Conservation (phyloP, 306 rosid species). For the Quillaja saponaria region DNA sequence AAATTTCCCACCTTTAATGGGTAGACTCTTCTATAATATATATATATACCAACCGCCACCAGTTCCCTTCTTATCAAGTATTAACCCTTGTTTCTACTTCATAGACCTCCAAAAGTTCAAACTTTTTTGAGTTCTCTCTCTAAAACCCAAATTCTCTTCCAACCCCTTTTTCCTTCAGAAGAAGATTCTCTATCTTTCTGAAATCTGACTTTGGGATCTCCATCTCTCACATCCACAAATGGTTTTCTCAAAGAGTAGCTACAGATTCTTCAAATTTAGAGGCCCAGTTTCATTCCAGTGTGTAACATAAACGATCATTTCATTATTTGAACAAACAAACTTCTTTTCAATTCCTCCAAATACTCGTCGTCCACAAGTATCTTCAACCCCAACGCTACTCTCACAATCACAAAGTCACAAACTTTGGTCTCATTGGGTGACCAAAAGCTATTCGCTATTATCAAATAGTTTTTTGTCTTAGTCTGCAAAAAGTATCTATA, state of each 20-base stretch:
- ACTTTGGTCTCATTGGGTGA: conserved; percentile 21
- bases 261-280: conserved; percentile 63
- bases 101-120: no score
- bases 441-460: no score
- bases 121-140: no score
- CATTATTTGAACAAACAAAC: conserved; percentile 23
- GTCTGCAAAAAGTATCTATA: background rate
- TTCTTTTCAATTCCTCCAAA: background rate
- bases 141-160: conserved; percentile 18
- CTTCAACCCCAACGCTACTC: conserved; percentile 26
- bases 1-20: no score
- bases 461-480: conserved; percentile 29
- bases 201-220: conserved; percentile 12
- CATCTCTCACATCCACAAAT: conserved; percentile 48
- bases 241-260: conserved; percentile 47
- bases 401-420: conserved; percentile 15
- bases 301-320: conserved; percentile 32
- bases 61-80: no score
- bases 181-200: conserved; percentile 8
- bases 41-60: no score
- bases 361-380: conserved; percentile 35
- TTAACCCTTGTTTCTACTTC: no score
- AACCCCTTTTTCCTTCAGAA: background rate
- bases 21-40: no score
- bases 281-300: conserved; percentile 29